These are phyloP conservation scores for Keithomyces neogunnii DNA, from an alignment of 2,329 filamentous ascomycete species.

Conservation along the genomic window DNA sequence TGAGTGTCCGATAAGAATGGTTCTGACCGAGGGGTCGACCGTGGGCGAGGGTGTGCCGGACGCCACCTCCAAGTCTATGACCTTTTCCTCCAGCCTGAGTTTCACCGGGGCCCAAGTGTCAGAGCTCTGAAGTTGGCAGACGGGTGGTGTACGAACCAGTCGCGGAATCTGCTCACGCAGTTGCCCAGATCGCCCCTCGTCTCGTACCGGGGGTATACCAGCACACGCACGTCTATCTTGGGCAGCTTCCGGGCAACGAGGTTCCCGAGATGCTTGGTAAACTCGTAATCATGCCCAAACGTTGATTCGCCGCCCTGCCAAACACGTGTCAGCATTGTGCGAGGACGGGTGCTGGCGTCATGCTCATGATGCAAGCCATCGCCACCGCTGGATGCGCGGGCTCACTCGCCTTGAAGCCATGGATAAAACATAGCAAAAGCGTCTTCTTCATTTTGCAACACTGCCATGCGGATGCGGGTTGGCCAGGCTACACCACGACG, in stretches of 20 bases:
- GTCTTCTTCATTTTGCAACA: slow-evolving; percentile 53
- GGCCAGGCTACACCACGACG: neutral
- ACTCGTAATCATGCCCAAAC: slow-evolving; percentile 56
- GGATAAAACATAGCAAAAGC: slow-evolving; percentile 73
- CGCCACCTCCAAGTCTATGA: slow-evolving; percentile 88
- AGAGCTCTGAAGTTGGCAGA: neutral
- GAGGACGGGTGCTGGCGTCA: neutral
- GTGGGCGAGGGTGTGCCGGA: slow-evolving; percentile 75
- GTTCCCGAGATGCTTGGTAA: slow-evolving; percentile 62
- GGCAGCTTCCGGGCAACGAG: slow-evolving; percentile 59
- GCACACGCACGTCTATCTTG: slow-evolving; percentile 55
- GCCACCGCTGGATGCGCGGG: neutral
- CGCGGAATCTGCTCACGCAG: slow-evolving; percentile 64
- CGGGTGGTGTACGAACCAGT: slow-evolving; percentile 47
- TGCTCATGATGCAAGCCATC: neutral
- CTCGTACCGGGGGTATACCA: slow-evolving; percentile 75
- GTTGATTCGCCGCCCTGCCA: slow-evolving; percentile 65
- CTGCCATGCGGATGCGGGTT: neutral
- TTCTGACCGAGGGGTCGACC: slow-evolving; percentile 74
- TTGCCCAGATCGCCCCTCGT: slow-evolving; percentile 68
- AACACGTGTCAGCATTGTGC: neutral
- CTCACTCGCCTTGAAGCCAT: slow-evolving; percentile 67
- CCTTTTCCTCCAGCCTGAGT: slow-evolving; percentile 72
- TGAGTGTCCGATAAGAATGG: slow-evolving; percentile 76
- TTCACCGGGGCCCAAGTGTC: neutral